Conservation (phyloP, 352 stramenopile species). For the Pythium oligandrum region DNA sequence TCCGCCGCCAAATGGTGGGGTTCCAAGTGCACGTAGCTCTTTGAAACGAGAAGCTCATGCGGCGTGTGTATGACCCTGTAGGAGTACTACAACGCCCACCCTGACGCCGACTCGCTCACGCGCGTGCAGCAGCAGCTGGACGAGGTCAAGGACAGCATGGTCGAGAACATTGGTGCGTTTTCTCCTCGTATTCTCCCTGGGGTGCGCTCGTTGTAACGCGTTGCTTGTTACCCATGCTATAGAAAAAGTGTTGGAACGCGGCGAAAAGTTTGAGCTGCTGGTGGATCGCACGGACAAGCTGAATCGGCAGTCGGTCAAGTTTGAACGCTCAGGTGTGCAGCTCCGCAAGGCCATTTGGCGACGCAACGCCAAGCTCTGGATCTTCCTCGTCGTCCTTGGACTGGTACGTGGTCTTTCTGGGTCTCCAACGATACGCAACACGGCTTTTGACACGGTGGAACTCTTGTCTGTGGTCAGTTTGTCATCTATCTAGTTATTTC, state of each 20-base stretch:
- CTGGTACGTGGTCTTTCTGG: conserved; percentile 29
- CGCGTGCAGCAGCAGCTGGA: conserved; percentile 95
- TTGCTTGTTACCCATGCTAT: not conserved
- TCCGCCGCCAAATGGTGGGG: conserved; percentile 91
- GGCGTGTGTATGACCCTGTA: conserved; percentile 10
- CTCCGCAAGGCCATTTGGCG: conserved; percentile 88
- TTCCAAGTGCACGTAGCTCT: not conserved
- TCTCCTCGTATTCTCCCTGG: not conserved
- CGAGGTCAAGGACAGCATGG: conserved; percentile 98
- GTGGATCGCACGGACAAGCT: conserved; percentile 94
- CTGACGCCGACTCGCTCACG: conserved; percentile 90
- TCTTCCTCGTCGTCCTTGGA: conserved; percentile 66
- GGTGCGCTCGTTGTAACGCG: no score
- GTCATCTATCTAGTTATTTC: conserved; percentile 84
- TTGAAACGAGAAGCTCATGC: not conserved
- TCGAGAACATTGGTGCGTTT: conserved; percentile 94
- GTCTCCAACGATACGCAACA: not conserved
- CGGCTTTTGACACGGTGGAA: not conserved
- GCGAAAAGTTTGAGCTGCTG: conserved; percentile 97
- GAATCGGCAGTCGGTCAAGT: conserved; percentile 96
- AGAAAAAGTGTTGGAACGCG: conserved; percentile 97
- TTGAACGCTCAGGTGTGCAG: conserved; percentile 89
- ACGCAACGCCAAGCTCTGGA: conserved; percentile 86
- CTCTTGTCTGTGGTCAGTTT: conserved; percentile 30
- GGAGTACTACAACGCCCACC: conserved; percentile 85